phyloP scores from a whole-genome alignment of 2,329 filamentous ascomycete species.

The Tympanopsis confertula region DNA sequence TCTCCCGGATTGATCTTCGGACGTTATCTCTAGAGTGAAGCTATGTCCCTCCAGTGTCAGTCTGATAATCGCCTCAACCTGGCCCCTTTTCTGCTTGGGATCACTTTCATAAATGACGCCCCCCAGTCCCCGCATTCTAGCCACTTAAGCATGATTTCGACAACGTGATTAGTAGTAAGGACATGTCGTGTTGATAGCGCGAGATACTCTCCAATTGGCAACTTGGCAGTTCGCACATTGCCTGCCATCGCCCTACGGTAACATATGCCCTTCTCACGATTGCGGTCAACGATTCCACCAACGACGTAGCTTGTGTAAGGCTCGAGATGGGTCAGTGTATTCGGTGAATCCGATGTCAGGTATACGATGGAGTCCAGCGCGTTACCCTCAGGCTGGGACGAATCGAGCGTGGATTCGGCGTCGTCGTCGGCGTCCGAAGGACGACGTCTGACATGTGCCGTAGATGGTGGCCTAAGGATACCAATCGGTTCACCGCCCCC shows the following conservation, averaged over 20 bases:
- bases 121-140: constrained; percentile 86
- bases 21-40: no score
- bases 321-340: constrained; percentile 72
- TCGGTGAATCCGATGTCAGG: constrained; percentile 79
- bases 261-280: constrained; percentile 89
- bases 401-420: constrained; percentile 13
- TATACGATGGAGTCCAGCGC: constrained; percentile 56
- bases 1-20: no score
- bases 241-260: constrained; percentile 66
- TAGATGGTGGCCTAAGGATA: constrained; percentile 27
- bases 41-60: no score
- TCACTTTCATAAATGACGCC: constrained; percentile 73
- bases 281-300: constrained; percentile 89
- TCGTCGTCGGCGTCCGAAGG: constrained; percentile 14
- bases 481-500: constrained; percentile 47
- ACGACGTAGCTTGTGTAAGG: constrained; percentile 87
- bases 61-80: no score
- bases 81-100: constrained; percentile 37
- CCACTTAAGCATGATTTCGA: constrained; percentile 94
- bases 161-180: constrained; percentile 86
- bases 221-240: constrained; percentile 74
- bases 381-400: constrained; percentile 13
- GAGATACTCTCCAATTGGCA: constrained; percentile 93
- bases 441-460: constrained; percentile 11
- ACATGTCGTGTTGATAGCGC: constrained; percentile 79